phyloP scores from a whole-genome alignment of 768 basidiomycete genomes.

The Lactarius akahatsu region DNA sequence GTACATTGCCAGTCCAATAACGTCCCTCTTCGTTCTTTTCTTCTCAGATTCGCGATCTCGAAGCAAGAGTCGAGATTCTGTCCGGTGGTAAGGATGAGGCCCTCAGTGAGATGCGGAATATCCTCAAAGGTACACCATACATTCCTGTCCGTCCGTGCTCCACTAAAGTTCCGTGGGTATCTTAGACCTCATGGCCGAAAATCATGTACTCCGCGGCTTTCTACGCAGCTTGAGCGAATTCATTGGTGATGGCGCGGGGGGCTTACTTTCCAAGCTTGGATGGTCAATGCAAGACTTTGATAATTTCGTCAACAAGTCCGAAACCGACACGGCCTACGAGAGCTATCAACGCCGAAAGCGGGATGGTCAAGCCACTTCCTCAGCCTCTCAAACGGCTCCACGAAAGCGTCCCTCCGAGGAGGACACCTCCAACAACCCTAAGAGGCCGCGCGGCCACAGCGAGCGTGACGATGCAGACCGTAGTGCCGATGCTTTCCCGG shows the following conservation, averaged over 20 bases:
- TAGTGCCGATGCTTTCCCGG: slow-evolving; percentile 49
- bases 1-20: background rate
- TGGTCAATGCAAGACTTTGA: slow-evolving; percentile 79
- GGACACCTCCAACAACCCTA: slow-evolving; percentile 43
- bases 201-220: slow-evolving; percentile 77
- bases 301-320: slow-evolving; percentile 76
- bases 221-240: slow-evolving; percentile 74
- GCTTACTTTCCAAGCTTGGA: slow-evolving; percentile 72
- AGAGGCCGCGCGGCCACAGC: slow-evolving; percentile 48
- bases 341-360: slow-evolving; percentile 75
- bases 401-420: slow-evolving; percentile 60
- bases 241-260: slow-evolving; percentile 85
- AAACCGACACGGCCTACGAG: slow-evolving; percentile 93
- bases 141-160: slow-evolving; percentile 1
- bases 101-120: slow-evolving; percentile 75
- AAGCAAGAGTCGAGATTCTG: slow-evolving; percentile 91
- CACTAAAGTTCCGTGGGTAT: slow-evolving; percentile 10
- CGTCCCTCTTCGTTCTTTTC: background rate
- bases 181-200: slow-evolving; percentile 85
- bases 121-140: slow-evolving; percentile 61
- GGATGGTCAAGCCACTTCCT: slow-evolving; percentile 33
- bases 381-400: slow-evolving; percentile 33
- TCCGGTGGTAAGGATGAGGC: slow-evolving; percentile 92
- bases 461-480: slow-evolving; percentile 45
- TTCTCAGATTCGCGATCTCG: slow-evolving; percentile 85